These are phyloP conservation scores for Ophiostoma novo-ulmi DNA, from an alignment of 2,329 filamentous ascomycete genomes.

Conservation along the genomic window DNA sequence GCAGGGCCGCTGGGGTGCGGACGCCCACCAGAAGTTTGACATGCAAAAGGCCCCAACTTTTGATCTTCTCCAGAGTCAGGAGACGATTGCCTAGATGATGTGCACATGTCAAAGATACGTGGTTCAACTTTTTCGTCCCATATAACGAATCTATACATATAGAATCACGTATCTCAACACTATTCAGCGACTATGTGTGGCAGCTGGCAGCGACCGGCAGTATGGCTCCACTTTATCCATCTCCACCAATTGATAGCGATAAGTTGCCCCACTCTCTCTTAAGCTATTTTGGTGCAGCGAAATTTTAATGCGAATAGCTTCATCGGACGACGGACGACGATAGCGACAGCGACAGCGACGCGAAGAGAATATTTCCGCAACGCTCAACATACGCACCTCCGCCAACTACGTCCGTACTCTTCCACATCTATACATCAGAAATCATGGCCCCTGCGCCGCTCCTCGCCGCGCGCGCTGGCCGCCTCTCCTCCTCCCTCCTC, in stretches of 20 bases:
- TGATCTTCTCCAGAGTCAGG: background rate
- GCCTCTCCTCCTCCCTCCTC: conserved; percentile 12
- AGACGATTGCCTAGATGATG: background rate
- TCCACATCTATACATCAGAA: background rate
- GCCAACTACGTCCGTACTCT: background rate
- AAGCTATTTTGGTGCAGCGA: conserved; percentile 13
- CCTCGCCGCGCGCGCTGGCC: conserved; percentile 19
- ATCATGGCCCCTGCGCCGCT: conserved; percentile 18
- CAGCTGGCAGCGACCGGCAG: conserved; percentile 13
- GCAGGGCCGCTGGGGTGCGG: background rate
- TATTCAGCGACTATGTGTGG: background rate
- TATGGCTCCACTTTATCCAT: background rate
- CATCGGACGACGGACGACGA: background rate
- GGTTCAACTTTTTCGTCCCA: too few relatives aligned
- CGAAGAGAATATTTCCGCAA: background rate
- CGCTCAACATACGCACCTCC: background rate
- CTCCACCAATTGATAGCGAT: conserved; percentile 5
- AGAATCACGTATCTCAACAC: too few relatives aligned
- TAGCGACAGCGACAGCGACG: background rate
- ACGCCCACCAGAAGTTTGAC: background rate
- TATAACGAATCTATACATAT: too few relatives aligned
- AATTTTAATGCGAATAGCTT: conserved; percentile 21
- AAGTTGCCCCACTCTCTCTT: background rate
- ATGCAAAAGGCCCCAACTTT: background rate
- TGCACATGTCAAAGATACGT: too few relatives aligned